These are phyloP conservation scores for Tetrahymena thermophila DNA, from an alignment of 73 alveolate species.

Conservation along the genomic window DNA sequence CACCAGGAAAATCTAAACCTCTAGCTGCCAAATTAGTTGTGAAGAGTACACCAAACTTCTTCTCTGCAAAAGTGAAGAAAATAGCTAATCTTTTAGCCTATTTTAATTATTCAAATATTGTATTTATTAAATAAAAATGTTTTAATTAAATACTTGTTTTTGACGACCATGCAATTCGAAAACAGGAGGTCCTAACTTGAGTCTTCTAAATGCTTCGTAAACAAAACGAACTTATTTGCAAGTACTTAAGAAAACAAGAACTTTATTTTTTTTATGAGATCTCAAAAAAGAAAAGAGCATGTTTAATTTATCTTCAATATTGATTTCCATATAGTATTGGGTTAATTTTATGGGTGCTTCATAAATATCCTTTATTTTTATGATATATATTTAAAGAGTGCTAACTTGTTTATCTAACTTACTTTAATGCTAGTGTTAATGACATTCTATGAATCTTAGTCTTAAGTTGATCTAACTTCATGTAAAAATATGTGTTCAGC, in stretches of 20 bases:
- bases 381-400: neutral
- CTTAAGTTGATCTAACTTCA: neutral
- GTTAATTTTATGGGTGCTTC: constrained; percentile 74
- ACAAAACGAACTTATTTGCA: constrained; percentile 85
- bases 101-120: neutral
- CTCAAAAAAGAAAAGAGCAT: constrained; percentile 83
- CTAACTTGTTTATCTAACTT: neutral
- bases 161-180: constrained; percentile 85
- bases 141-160: constrained; percentile 34
- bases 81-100: constrained; percentile 75
- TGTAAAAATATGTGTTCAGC: constrained; percentile 38
- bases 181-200: constrained; percentile 59
- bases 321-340: constrained; percentile 67
- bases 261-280: constrained; percentile 79
- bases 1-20: constrained; percentile 93
- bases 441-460: neutral
- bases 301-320: constrained; percentile 82
- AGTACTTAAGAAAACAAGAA: constrained; percentile 71
- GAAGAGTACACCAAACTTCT: constrained; percentile 69
- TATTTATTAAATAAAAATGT: neutral
- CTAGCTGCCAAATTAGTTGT: constrained; percentile 88
- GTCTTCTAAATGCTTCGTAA: constrained; percentile 64
- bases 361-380: constrained; percentile 44
- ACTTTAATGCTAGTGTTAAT: neutral
- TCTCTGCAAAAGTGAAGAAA: constrained; percentile 72